phyloP scores from a whole-genome alignment of 495 filamentous ascomycete genomes.

The Lichina pygmaea region DNA sequence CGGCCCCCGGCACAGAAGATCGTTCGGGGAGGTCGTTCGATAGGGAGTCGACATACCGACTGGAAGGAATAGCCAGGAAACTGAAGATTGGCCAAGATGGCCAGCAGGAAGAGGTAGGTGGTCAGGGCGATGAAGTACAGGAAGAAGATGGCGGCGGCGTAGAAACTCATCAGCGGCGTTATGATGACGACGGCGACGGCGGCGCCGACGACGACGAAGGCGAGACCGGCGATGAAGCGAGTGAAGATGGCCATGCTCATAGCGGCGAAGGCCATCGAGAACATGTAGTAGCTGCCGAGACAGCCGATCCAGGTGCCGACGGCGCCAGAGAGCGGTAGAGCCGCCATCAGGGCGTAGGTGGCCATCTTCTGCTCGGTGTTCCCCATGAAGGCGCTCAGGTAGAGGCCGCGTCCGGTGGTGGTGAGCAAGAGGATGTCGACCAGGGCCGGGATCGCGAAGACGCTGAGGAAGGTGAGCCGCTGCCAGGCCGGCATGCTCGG shows the following conservation, averaged over 20 bases:
- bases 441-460: slow-evolving; percentile 32
- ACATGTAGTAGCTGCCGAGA: slow-evolving; percentile 31
- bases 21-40: neutral
- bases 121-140: slow-evolving; percentile 2
- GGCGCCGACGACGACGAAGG: slow-evolving; percentile 21
- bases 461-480: slow-evolving; percentile 27
- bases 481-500: slow-evolving; percentile 21
- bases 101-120: slow-evolving; percentile 9
- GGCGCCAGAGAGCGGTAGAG: slow-evolving; percentile 25
- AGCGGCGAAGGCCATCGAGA: slow-evolving; percentile 30
- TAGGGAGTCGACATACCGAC: slow-evolving; percentile 11
- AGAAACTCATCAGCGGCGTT: slow-evolving; percentile 11
- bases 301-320: slow-evolving; percentile 31
- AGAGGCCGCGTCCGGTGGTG: slow-evolving; percentile 27
- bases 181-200: slow-evolving; percentile 23
- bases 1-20: no score
- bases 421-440: slow-evolving; percentile 31
- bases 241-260: slow-evolving; percentile 33
- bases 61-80: slow-evolving; percentile 25
- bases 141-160: neutral
- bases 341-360: slow-evolving; percentile 27
- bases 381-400: slow-evolving; percentile 27
- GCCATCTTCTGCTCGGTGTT: slow-evolving; percentile 22
- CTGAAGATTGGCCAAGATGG: slow-evolving; percentile 27
- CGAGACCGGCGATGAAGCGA: slow-evolving; percentile 28